Percentiles rank a stretch among this genome's conserved stretches.
phyloP scores from a whole-genome alignment of 129 eudicot genomes.

The Artemisia tridentata region DNA sequence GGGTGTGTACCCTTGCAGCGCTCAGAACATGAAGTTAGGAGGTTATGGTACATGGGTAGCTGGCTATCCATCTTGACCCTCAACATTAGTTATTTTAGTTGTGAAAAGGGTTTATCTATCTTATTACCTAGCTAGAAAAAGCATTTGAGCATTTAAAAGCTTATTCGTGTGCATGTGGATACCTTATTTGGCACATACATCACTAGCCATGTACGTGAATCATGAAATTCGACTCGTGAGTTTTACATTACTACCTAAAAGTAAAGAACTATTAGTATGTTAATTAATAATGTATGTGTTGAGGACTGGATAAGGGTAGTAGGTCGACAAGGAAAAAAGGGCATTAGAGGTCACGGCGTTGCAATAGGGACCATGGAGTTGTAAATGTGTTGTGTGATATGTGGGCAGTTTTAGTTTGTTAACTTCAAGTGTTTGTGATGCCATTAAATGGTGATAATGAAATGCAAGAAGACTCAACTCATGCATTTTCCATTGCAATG shows the following conservation, averaged over 20 bases:
- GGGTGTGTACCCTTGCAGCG: too few relatives aligned
- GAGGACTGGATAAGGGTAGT: background rate
- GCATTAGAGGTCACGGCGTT: slow-evolving; percentile 28
- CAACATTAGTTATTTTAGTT: background rate
- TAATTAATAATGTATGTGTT: background rate
- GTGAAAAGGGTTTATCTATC: background rate
- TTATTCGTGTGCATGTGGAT: background rate
- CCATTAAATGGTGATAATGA: slow-evolving; percentile 26
- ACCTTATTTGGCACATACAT: background rate
- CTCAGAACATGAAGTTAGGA: too few relatives aligned
- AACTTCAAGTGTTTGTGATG: slow-evolving; percentile 13
- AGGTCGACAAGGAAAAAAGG: slow-evolving; percentile 2
- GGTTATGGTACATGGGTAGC: background rate
- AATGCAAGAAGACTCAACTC: background rate
- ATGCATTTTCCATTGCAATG: slow-evolving; percentile 12
- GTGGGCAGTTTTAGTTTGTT: slow-evolving; percentile 27
- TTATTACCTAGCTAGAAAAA: too few relatives aligned
- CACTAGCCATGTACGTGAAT: background rate
- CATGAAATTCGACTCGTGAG: background rate
- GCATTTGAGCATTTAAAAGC: background rate
- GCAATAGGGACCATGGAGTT: slow-evolving; percentile 25
- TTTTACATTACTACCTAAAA: background rate
- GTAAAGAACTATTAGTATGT: background rate
- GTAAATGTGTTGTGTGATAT: slow-evolving; percentile 6
- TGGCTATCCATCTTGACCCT: background rate